Evolutionary conservation across 1,284 basidiomycete genomes (phyloP), one percentile per base, ranked within the genome.

Genomic region (Omphalotus olearius): DNA sequence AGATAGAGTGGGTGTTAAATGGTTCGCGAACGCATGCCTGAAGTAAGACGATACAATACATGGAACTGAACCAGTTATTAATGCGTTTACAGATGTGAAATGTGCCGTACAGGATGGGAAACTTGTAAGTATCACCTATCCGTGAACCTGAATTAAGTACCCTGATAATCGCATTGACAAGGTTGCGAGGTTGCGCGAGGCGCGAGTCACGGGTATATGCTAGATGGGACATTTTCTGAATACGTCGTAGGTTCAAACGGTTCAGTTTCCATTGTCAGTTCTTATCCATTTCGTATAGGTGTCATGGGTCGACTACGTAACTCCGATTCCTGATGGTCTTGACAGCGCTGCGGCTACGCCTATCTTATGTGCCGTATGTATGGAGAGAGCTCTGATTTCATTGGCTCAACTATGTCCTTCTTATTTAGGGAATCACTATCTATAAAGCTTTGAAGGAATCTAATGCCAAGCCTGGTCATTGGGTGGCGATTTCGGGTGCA

Each of bases 1-100:
- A 16, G 82, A 88, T 59, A 69, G 80, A 20, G 88, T 91, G 44
- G 88, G 89, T 2, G 69, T 91, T 64, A 91, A 91, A 61, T 85
- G 83, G 81, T 69, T 85, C 53, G 85, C 80, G 9, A 74, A 78
- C 55, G 73, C 77, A 2, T 91, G 80, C 54, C 60, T 80, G 58
- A 70, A 74, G 68, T 73, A 47, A 28, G 62, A n/a, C 28, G 30
- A 33, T 26, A 18, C 35, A 26, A 38, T 10, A 2, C 45, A 13
- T 39, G 16, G 9, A 11, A 23, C 41, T n/a, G 25, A 41, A 18
- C n/a, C 9, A 10, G 36, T 42, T 54, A 1, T 14, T 17, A 46
- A 28, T 35, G 17, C 23, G 23, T 18, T 26, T 47, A 10, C 2
- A 18, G 68, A 43, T 88, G 85, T 62, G 78, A 82, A 52, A 73